A percentile compares a stretch with the other conserved stretches of the same genome.
phyloP scores from a whole-genome alignment of 768 basidiomycete genomes.

The Dentipellis sp. region DNA sequence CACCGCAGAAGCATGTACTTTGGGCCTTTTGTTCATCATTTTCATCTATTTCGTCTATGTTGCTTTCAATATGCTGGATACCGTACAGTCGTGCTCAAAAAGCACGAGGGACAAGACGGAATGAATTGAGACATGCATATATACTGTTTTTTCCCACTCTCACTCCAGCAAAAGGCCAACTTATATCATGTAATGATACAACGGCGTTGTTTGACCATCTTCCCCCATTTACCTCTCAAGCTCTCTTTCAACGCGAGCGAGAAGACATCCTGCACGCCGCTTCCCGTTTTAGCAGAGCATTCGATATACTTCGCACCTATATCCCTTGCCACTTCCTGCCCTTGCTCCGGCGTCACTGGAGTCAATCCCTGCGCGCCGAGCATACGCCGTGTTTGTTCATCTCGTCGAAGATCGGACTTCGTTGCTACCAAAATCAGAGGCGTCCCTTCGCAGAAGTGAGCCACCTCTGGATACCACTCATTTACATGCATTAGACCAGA shows the following conservation, averaged over 20 bases:
- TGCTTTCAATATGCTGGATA: no score
- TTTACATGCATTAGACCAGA: conserved; percentile 1
- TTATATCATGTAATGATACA: conserved; percentile 52
- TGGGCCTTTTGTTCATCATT: no score
- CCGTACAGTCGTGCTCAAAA: no score
- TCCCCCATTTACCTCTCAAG: conserved; percentile 71
- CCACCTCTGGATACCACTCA: conserved; percentile 90
- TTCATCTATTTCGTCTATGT: no score
- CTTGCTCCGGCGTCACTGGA: conserved; percentile 79
- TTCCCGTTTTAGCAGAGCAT: conserved; percentile 89
- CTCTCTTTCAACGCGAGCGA: conserved; percentile 82
- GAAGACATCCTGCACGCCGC: conserved; percentile 85
- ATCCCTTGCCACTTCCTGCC: conserved; percentile 76
- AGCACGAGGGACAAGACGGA: no score
- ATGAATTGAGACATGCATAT: no score
- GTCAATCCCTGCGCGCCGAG: conserved; percentile 80
- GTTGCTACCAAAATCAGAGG: conserved; percentile 90
- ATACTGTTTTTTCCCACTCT: not conserved
- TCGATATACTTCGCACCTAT: conserved; percentile 93
- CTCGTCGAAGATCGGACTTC: conserved; percentile 84
- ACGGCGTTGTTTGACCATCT: conserved; percentile 56
- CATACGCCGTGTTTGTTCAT: conserved; percentile 81
- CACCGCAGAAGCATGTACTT: no score
- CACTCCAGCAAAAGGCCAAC: not conserved
- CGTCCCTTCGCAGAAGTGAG: conserved; percentile 85